A percentile compares a stretch with the other conserved stretches of the same genome.
These are phyloP conservation scores for Pichia kudriavzevii DNA, from an alignment of 1,139 yeast genomes.

Conservation along the genomic window DNA sequence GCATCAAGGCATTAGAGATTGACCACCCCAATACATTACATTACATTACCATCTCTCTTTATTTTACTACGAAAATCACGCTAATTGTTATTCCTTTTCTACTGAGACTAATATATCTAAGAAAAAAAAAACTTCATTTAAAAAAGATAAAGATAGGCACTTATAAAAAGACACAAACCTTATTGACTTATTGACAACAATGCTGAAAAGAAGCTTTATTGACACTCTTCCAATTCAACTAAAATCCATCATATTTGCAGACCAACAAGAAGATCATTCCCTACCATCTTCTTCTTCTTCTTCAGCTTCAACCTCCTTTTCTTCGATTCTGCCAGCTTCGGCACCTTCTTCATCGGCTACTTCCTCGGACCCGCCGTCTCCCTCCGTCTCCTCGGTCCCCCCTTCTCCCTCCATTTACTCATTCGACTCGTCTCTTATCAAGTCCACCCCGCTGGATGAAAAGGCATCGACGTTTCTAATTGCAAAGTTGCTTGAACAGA, in stretches of 20 bases:
- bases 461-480: slow-evolving; percentile 13
- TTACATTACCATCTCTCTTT: no score
- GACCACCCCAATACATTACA: no score
- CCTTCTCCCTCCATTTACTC: slow-evolving; percentile 2
- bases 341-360: slow-evolving; percentile 2
- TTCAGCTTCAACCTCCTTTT: slow-evolving; percentile 1
- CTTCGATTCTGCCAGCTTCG: background rate
- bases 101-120: no score
- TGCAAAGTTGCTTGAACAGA: slow-evolving; percentile 17
- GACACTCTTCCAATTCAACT: slow-evolving; percentile 16
- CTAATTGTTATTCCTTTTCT: no score
- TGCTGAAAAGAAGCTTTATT: slow-evolving; percentile 17
- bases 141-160: no score
- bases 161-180: no score
- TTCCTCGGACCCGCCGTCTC: background rate
- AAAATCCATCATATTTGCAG: slow-evolving; percentile 11
- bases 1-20: no score
- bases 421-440: slow-evolving; percentile 9
- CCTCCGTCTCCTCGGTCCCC: background rate
- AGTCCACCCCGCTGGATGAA: slow-evolving; percentile 1
- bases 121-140: no score
- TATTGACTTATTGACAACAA: no score
- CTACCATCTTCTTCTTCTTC: background rate
- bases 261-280: background rate
- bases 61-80: no score